Evolutionary conservation across 2,329 filamentous ascomycete species (phyloP), one percentile per base, ranked within the genome.

Genomic region (Exserohilum rostratum): DNA sequence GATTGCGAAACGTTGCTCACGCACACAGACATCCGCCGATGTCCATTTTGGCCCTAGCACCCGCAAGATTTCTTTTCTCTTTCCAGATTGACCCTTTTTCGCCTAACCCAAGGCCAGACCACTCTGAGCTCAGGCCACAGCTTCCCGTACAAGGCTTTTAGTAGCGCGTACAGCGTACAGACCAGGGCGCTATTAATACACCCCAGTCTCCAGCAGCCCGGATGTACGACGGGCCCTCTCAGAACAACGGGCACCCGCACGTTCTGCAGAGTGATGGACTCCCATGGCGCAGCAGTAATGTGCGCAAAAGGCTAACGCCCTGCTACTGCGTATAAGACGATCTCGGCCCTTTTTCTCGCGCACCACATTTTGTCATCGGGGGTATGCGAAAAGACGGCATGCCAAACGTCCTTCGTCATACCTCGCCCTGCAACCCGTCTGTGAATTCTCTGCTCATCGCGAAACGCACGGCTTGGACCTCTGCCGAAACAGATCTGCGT

Each of bases 1-100:
- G 50, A 54, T 42, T 43, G 43, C 55, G 55, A 57, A 57, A 57
- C 55, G 38, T 50, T 43, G 27, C 46, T 43, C 50, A 30, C 18
- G 43, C 51, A 57, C 51, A 55, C 50, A 42, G 33, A 53, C 44
- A 12, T 27, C 12, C 42, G 25, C 34, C 35, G 42, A 50, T 46
- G 12, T 35, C 45, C 39, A 33, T 50, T 53, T 37, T 18, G 40
- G 51, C n/a, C 12, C 39, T 53, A 53, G 51, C 46, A 53, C 35
- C n/a, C 30, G 7, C 18, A 20, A 15, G 30, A 25, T 25, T 25
- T n/a, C 18, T n/a, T 15, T 34, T 42, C n/a, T 3, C 13, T 17
- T 25, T n/a, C 15, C 42, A 33, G 11, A 18, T 33, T 25, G 30
- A 25, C 7, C 22, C n/a, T n/a, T n/a, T n/a, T n/a, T n/a, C n/a